phyloP scores from a whole-genome alignment of 1,139 yeast genomes.

The Geotrichum fermentans region DNA sequence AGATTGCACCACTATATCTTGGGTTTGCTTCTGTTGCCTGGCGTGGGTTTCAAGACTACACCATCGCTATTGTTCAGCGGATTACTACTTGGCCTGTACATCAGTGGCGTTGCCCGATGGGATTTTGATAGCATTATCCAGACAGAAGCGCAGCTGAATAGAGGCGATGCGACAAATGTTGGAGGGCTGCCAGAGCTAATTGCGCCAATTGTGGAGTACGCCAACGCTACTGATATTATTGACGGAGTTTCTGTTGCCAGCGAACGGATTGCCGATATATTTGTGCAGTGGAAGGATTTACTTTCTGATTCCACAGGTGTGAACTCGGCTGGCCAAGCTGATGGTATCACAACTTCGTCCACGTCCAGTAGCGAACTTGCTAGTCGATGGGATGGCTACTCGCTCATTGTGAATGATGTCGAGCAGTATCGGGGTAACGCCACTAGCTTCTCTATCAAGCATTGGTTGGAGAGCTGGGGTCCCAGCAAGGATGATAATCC shows the following conservation, averaged over 20 bases:
- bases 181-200: conserved; percentile 53
- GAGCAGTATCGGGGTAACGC: conserved; percentile 59
- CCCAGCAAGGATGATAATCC: neutral
- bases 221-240: conserved; percentile 3
- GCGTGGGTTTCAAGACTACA: conserved; percentile 60
- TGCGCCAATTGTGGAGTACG: conserved; percentile 34
- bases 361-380: neutral
- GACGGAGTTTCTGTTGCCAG: neutral
- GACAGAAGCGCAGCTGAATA: conserved; percentile 58
- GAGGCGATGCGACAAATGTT: conserved; percentile 62
- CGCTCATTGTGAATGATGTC: conserved; percentile 72
- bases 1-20: conserved; percentile 86
- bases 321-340: conserved; percentile 4
- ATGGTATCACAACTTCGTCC: neutral
- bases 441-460: conserved; percentile 29
- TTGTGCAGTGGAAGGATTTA: conserved; percentile 13
- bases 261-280: conserved; percentile 6
- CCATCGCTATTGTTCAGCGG: conserved; percentile 78
- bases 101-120: conserved; percentile 90
- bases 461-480: conserved; percentile 25
- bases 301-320: neutral
- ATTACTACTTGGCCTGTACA: conserved; percentile 67
- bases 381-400: conserved; percentile 44
- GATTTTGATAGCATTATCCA: conserved; percentile 87
- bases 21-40: conserved; percentile 75